Base-by-base conservation (phyloP, 768 basidiomycete genomes). In the Amanita fuliginea region DNA sequence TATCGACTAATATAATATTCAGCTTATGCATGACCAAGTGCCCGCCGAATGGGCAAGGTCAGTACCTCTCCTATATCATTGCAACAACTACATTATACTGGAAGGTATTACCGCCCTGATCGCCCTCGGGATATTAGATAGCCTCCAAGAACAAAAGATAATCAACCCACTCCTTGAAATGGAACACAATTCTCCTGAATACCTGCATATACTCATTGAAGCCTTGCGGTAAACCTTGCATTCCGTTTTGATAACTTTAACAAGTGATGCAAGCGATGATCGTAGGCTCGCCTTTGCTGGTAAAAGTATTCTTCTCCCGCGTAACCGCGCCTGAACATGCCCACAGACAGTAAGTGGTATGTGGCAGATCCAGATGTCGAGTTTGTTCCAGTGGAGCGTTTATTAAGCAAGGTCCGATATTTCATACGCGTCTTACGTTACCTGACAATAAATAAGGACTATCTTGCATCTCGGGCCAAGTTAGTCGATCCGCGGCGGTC, bases 31-130 rank as follows among this genome's bases (percentile, higher is more conserved):
- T 35, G 13, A 40, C 5, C 39, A 39, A 91, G 90, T 95, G 92
- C 58, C 95, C 94, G 6, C 95, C 95, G 0, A 98, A 96, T 62
- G 93, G 95, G 7, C 94, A 97, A 77, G 95, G 94, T 68, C 47
- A 1, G 3, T 8, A 36, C 18, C 1, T 13, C 11, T 11, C 1
- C 18, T 42, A 14, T 46, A 39, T 39, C 4, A 18, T 2, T 18
- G 10, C 18, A 36, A 7, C 52, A 10, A 14, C 18, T 40, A 19
- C 16, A 34, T 42, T 40, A n/a, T n/a, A 41, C n/a, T 47, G 32
- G 42, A 48, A 83, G 81, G 83, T n/a, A 77, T 99, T 36, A 95
- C 94, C 4, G 90, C 96, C 0, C 74, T 98, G 6, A 68, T 99
- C 26, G 91, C 94, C 10, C 76, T 98, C 18, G 96, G 96, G 1